Conservation (phyloP, 2,329 filamentous ascomycete genomes). For the Cytospora mali region DNA sequence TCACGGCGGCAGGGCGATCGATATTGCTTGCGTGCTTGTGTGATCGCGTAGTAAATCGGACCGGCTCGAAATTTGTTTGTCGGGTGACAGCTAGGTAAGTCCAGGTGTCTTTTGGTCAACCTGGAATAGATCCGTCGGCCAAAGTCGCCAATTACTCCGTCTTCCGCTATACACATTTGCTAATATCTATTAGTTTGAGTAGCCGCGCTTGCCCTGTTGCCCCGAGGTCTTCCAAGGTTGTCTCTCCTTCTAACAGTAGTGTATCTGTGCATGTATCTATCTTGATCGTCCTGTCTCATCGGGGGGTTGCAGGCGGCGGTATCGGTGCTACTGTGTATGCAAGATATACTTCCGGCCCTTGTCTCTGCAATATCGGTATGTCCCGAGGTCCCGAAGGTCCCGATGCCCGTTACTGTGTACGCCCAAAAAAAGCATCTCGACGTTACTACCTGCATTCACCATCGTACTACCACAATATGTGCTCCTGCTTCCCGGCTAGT, state of each 20-base stretch:
- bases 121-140: neutral
- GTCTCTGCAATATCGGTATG: neutral
- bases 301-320: neutral
- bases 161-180: too few relatives aligned
- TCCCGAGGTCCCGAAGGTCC: too few relatives aligned
- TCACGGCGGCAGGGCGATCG: neutral
- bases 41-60: neutral
- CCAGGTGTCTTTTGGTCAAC: too few relatives aligned
- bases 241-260: too few relatives aligned
- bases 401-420: too few relatives aligned
- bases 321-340: slow-evolving; percentile 1
- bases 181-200: neutral
- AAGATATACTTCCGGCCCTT: neutral
- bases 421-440: neutral
- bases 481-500: too few relatives aligned
- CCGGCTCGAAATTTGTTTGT: neutral
- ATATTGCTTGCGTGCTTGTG: too few relatives aligned
- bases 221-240: too few relatives aligned
- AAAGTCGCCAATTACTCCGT: too few relatives aligned
- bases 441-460: neutral
- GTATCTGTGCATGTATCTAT: too few relatives aligned
- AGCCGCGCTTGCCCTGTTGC: slow-evolving; percentile 2
- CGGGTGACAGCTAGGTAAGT: neutral
- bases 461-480: neutral
- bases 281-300: neutral